Conservation (phyloP, 2,329 filamentous ascomycete genomes). For the Colletotrichum tamarilloi region DNA sequence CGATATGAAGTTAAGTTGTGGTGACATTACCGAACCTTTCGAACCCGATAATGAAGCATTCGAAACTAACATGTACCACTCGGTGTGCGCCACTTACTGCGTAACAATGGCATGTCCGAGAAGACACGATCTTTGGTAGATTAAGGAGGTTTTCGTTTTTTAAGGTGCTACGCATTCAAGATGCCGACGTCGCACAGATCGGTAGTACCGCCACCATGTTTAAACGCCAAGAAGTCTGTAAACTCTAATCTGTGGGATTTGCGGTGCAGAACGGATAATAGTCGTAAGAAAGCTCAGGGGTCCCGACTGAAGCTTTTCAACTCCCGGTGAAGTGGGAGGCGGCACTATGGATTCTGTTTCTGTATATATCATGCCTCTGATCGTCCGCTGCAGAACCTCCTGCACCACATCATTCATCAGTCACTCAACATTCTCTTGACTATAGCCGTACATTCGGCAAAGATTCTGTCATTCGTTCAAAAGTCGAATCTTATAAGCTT, state of each 20-base stretch:
- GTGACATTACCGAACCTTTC: no score
- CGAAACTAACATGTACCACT: no score
- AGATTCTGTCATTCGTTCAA: not conserved
- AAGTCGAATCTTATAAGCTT: not conserved
- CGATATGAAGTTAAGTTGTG: no score
- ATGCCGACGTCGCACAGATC: not conserved
- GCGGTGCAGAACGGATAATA: not conserved
- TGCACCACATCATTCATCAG: not conserved
- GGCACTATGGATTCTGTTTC: not conserved
- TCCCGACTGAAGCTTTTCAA: not conserved
- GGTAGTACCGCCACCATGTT: not conserved
- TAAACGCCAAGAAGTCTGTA: not conserved
- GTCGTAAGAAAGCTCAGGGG: not conserved
- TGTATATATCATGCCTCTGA: not conserved
- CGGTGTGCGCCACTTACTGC: no score
- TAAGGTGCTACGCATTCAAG: not conserved
- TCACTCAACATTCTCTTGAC: not conserved
- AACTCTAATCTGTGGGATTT: not conserved
- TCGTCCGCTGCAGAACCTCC: not conserved
- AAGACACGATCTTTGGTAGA: not conserved
- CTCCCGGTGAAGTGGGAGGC: not conserved
- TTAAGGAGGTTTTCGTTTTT: not conserved
- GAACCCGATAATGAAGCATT: no score
- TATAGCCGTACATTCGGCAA: not conserved
- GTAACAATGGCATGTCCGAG: no score